These are phyloP conservation scores for Paramecium pentaurelia DNA, from an alignment of 73 alveolate genomes.

Conservation along the genomic window DNA sequence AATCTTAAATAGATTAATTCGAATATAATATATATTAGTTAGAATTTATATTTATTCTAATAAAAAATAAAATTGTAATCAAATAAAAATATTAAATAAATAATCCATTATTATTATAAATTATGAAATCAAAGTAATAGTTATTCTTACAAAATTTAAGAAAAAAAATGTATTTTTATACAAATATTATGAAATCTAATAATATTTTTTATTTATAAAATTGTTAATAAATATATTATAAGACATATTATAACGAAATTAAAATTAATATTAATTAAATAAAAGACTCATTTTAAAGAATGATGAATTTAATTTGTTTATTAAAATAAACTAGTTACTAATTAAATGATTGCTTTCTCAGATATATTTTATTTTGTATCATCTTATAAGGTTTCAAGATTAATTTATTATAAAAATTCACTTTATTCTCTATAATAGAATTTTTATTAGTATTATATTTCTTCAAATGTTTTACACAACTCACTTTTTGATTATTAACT, in stretches of 20 bases:
- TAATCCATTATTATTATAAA: too few relatives aligned
- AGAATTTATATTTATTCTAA: too few relatives aligned
- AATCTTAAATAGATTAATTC: too few relatives aligned
- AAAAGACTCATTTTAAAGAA: not conserved
- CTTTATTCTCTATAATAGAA: not conserved
- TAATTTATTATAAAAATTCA: not conserved
- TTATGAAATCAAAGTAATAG: not conserved
- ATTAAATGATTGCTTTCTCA: not conserved
- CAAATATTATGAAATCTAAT: too few relatives aligned
- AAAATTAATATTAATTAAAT: not conserved
- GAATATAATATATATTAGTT: too few relatives aligned
- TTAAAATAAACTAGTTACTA: not conserved
- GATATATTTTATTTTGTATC: not conserved
- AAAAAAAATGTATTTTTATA: too few relatives aligned
- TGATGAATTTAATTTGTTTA: not conserved
- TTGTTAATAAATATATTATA: not conserved
- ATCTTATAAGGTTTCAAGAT: not conserved
- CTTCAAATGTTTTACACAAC: not conserved
- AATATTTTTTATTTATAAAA: not conserved
- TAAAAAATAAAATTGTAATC: too few relatives aligned
- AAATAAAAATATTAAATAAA: too few relatives aligned
- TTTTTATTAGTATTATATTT: not conserved
- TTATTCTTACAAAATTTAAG: not conserved
- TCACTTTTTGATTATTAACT: not conserved
- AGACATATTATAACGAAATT: not conserved